Conservation (phyloP, 2,329 filamentous ascomycete species). For the Verticillium longisporum region DNA sequence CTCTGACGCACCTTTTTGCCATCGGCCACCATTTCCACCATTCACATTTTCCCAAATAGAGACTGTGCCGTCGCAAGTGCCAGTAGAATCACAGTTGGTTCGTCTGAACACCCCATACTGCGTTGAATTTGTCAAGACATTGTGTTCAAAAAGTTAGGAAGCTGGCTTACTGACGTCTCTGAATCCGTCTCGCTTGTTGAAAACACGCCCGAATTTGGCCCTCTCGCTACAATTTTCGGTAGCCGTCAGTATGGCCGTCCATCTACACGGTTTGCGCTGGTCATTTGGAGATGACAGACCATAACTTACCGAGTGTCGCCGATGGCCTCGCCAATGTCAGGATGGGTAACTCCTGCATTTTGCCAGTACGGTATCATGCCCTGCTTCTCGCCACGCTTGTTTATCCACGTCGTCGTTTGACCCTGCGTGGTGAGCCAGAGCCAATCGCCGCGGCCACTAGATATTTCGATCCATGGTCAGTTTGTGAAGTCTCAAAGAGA, state of each 20-base stretch:
- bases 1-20: constrained; percentile 1
- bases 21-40: constrained; percentile 10
- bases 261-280: too few species aligned
- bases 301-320: background rate
- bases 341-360: constrained; percentile 15
- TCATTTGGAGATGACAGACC: too few species aligned
- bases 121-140: too few species aligned
- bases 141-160: background rate
- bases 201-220: background rate
- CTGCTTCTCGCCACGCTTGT: constrained; percentile 12
- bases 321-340: constrained; percentile 1
- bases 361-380: constrained; percentile 14
- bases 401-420: constrained; percentile 14
- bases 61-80: background rate
- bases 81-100: background rate
- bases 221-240: background rate
- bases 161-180: background rate
- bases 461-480: background rate
- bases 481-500: background rate
- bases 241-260: too few species aligned
- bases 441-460: constrained; percentile 15
- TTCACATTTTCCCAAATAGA: constrained; percentile 10
- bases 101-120: background rate
- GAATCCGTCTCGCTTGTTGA: constrained; percentile 7
- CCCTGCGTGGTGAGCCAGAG: constrained; percentile 15